phyloP scores from a whole-genome alignment of 805 yeast species.

The Lipomyces kockii region DNA sequence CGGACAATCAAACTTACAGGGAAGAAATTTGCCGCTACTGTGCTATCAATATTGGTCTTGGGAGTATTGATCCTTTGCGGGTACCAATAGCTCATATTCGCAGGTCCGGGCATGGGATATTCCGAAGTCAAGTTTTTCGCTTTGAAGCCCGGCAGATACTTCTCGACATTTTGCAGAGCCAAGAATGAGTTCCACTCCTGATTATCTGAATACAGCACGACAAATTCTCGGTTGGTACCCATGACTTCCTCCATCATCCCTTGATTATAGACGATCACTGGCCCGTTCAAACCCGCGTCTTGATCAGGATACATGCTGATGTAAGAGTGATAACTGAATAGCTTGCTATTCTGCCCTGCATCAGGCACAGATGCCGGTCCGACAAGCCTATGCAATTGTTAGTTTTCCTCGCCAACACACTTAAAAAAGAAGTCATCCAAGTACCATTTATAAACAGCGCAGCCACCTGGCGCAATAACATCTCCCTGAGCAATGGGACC shows the following conservation, averaged over 20 bases:
- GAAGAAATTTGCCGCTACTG: background rate
- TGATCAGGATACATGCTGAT: constrained; percentile 3
- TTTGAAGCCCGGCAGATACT: background rate
- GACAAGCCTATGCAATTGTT: background rate
- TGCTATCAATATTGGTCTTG: background rate
- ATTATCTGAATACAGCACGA: background rate
- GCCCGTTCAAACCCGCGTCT: constrained; percentile 6
- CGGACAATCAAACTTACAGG: background rate
- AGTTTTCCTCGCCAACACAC: background rate
- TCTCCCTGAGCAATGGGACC: background rate
- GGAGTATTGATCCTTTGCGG: background rate
- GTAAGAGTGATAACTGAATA: constrained; percentile 1
- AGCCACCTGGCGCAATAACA: constrained; percentile 3
- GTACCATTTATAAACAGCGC: constrained; percentile 4
- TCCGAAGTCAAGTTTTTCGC: background rate
- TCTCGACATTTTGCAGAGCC: background rate
- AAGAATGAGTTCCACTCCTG: constrained; percentile 5
- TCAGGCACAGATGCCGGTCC: background rate
- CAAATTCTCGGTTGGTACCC: background rate
- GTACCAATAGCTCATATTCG: background rate
- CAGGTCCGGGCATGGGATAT: background rate
- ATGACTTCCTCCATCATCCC: background rate
- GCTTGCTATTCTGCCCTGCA: background rate
- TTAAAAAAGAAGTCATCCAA: background rate
- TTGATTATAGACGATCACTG: background rate